Conservation (phyloP, 129 eudicot genomes). For the Chrysanthemum seticuspe region DNA sequence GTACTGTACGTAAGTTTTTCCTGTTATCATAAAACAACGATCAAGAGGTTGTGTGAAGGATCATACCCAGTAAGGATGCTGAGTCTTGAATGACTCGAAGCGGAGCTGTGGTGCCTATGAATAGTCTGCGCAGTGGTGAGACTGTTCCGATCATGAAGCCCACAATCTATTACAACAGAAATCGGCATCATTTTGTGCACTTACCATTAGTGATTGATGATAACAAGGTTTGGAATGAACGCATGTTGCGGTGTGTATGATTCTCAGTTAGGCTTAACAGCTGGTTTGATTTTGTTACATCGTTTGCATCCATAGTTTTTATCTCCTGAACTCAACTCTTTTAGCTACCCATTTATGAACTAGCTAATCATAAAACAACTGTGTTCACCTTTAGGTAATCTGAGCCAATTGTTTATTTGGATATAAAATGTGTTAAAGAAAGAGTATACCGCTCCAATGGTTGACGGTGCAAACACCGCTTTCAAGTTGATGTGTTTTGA, state of each 20-base stretch:
- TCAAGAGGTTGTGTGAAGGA: not conserved
- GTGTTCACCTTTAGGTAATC: no score
- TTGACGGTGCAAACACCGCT: slow-evolving; percentile 70
- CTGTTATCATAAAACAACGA: not conserved
- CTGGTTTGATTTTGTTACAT: no score
- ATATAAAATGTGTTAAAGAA: not conserved
- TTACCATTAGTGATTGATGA: not conserved
- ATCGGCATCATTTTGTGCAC: not conserved
- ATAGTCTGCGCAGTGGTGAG: slow-evolving; percentile 36
- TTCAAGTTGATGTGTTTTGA: slow-evolving; percentile 47
- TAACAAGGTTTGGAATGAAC: no score
- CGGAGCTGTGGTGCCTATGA: slow-evolving; percentile 57
- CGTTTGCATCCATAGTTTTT: no score
- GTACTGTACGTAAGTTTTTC: not conserved
- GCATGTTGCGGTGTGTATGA: no score
- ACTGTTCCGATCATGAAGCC: slow-evolving; percentile 55
- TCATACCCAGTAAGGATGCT: slow-evolving; percentile 53
- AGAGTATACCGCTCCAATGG: slow-evolving; percentile 59
- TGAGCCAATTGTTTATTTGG: no score
- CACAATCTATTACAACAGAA: slow-evolving; percentile 36
- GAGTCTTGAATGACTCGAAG: slow-evolving; percentile 53
- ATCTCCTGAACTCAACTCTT: no score
- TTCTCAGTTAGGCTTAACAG: no score
- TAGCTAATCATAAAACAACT: no score
- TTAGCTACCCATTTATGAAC: no score